Conservation (phyloP, 2,329 filamentous ascomycete genomes). For the Microcyclosporella mali region DNA sequence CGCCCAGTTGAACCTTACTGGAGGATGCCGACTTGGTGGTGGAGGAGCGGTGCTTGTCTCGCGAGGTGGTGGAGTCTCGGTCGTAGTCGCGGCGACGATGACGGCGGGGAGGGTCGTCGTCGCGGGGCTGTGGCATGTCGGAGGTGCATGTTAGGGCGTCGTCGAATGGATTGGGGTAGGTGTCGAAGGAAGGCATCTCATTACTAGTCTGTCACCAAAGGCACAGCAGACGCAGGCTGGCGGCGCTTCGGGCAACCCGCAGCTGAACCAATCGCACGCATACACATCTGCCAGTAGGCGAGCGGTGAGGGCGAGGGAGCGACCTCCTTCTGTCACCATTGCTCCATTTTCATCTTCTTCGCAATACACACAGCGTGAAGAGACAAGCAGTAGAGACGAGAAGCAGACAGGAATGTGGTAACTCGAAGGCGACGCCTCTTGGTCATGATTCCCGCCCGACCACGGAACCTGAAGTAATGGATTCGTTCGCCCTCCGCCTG, state of each 20-base stretch:
- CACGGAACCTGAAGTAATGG: no score
- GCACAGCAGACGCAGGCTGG: background rate
- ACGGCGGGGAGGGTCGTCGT: slow-evolving; percentile 24
- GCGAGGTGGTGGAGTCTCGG: slow-evolving; percentile 26
- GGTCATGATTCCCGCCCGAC: no score
- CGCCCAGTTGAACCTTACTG: slow-evolving; percentile 17
- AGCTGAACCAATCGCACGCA: background rate
- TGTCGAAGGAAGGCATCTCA: background rate
- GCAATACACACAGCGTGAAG: no score
- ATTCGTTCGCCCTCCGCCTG: no score
- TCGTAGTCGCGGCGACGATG: slow-evolving; percentile 26
- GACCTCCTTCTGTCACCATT: no score
- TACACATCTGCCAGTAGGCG: no score
- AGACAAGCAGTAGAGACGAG: no score
- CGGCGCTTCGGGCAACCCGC: background rate
- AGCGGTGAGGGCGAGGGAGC: no score
- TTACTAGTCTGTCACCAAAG: background rate
- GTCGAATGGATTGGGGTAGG: slow-evolving; percentile 16
- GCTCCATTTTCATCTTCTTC: no score
- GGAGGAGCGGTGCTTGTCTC: slow-evolving; percentile 19
- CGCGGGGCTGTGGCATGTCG: slow-evolving; percentile 19
- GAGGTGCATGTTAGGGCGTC: slow-evolving; percentile 14
- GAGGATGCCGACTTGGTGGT: slow-evolving; percentile 25
- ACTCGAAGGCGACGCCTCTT: no score
- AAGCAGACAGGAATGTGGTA: no score